A percentile compares a stretch with the other conserved stretches of the same genome.
These are phyloP conservation scores for Parachaetomium inaequale DNA, from an alignment of 495 filamentous ascomycete genomes.

Conservation along the genomic window DNA sequence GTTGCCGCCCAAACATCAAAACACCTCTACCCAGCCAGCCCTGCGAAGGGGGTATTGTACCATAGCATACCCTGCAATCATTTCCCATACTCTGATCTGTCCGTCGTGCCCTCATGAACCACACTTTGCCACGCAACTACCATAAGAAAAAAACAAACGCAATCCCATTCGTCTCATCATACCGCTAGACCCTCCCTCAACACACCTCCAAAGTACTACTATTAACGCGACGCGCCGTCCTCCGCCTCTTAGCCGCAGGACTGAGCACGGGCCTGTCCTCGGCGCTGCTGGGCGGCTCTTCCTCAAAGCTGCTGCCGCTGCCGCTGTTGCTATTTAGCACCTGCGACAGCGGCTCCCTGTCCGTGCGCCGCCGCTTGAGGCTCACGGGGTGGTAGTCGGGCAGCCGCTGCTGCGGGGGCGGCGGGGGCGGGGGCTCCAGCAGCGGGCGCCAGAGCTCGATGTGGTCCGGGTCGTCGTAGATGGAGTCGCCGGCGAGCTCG, in stretches of 20 bases:
- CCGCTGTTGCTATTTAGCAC: too few species aligned
- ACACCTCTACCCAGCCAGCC: conserved; percentile 13
- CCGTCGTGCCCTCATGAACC: conserved; percentile 7
- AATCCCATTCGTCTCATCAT: neutral
- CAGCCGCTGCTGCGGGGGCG: conserved; percentile 3
- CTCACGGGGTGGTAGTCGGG: conserved; percentile 3
- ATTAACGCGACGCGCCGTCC: conserved; percentile 23
- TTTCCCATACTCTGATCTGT: conserved; percentile 3
- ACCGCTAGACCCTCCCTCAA: conserved; percentile 7
- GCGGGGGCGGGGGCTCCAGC: too few species aligned
- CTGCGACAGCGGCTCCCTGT: conserved; percentile 26
- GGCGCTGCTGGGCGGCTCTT: conserved; percentile 26
- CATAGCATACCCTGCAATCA: conserved; percentile 6
- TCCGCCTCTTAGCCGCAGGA: conserved; percentile 35
- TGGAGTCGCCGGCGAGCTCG: conserved; percentile 37
- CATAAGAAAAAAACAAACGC: neutral
- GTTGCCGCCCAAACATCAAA: conserved; percentile 1
- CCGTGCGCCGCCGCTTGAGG: conserved; percentile 27
- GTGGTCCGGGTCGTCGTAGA: conserved; percentile 25
- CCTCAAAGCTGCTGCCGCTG: conserved; percentile 39
- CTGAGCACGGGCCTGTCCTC: conserved; percentile 30
- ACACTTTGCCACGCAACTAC: neutral
- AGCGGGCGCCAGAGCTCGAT: conserved; percentile 39
- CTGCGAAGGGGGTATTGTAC: neutral
- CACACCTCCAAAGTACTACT: conserved; percentile 29